A percentile compares a stretch with the other conserved stretches of the same genome.
phyloP scores from a whole-genome alignment of 495 filamentous ascomycete genomes.

The Ramalina peruviana region DNA sequence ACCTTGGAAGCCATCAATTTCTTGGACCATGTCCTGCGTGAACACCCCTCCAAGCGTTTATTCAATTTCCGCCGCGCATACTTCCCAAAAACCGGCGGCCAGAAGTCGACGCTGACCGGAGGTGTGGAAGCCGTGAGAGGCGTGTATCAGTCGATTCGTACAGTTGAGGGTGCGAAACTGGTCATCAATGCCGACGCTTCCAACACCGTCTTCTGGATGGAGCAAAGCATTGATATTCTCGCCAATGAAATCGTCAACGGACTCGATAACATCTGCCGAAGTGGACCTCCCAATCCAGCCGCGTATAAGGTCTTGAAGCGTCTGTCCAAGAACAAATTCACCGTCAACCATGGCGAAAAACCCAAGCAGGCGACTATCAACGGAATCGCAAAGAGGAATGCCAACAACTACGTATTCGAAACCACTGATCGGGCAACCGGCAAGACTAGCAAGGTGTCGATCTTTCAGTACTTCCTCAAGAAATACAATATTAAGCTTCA shows the following conservation, averaged over 20 bases:
- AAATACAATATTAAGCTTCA: conserved; percentile 47
- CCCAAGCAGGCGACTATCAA: conserved; percentile 48
- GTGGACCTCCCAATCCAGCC: background rate
- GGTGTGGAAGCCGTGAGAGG: conserved; percentile 72
- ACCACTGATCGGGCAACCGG: conserved; percentile 37
- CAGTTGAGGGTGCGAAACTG: conserved; percentile 44
- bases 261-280: background rate
- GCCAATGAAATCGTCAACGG: conserved; percentile 2
- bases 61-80: conserved; percentile 64
- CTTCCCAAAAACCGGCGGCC: conserved; percentile 35
- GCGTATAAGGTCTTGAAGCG: conserved; percentile 9
- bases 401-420: conserved; percentile 44
- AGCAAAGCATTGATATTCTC: conserved; percentile 1
- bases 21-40: conserved; percentile 76
- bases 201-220: conserved; percentile 59
- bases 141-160: conserved; percentile 65
- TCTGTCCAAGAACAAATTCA: conserved; percentile 47
- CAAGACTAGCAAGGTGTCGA: conserved; percentile 24
- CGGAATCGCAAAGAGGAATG: conserved; percentile 38
- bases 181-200: conserved; percentile 74
- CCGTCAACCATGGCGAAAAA: conserved; percentile 43
- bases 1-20: conserved; percentile 77
- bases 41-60: conserved; percentile 50
- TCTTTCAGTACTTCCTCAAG: conserved; percentile 53
- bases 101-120: conserved; percentile 30